Evolutionary conservation across 495 filamentous ascomycete genomes (phyloP), one percentile per base, ranked within the genome.

Genomic region (Rusavskia elegans): DNA sequence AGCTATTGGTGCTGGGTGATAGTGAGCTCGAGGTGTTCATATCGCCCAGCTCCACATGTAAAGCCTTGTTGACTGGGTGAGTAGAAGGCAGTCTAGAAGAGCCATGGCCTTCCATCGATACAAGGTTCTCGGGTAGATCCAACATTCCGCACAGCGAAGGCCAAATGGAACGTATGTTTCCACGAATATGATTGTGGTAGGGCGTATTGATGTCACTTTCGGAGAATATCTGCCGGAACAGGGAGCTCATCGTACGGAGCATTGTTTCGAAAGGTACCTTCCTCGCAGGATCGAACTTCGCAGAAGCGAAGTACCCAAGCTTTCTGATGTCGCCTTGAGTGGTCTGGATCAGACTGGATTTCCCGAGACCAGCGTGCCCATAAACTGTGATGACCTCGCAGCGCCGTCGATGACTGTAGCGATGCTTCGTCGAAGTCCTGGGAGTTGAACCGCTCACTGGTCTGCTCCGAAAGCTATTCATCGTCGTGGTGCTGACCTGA

Each of bases 151-250:
- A 82, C 37, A 94, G 73, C 44, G 81, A 76, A 7, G 81, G 74
- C 88, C 88, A 95, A 53, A 86, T 75, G 4, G 84, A 80, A 17
- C 80, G 78, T 45, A 90, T 75, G 50, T 84, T 84, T 20, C 76
- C 71, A 52, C 85, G 80, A 17, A 95, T 65, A 46, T 72, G 73
- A 51, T 84, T 76, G 54, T 95, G 89, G 58, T 93, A 92, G 4
- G 83, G 75, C 0, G 84, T 93, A 2, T 81, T 80, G 2, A 89
- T 83, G 65, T 94, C 85, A 50, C 81, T 82, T 62, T 95, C 88
- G 0, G 87, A 89, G 68, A 90, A 94, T 8, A 93, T 88, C 58
- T 95, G 89, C 48, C 87, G 84, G 55, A 95, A 84, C 5, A 94
- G 68, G 38, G 84, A 89, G 6, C 85, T 85, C 54, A 94, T 68